These are phyloP conservation scores for Globisporangium perplexum DNA, from an alignment of 352 stramenopile species.

Conservation along the genomic window DNA sequence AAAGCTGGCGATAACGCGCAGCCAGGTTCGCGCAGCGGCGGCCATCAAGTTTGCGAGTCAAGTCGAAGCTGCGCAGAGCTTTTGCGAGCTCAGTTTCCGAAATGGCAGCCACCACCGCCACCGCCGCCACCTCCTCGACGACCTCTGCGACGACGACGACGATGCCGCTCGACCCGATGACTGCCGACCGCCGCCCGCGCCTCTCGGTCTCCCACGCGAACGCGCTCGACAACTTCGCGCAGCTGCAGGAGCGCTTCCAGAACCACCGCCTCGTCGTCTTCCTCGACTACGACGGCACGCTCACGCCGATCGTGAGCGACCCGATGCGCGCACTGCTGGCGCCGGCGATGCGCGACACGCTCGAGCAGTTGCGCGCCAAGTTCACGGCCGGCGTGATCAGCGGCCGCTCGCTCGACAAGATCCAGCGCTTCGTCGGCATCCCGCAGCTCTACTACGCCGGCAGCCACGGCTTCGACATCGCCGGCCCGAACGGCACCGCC, in stretches of 20 bases:
- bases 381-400: slow-evolving; percentile 87
- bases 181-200: slow-evolving; percentile 17
- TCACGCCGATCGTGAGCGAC: slow-evolving; percentile 89
- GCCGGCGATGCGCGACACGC: slow-evolving; percentile 53
- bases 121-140: neutral
- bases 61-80: neutral
- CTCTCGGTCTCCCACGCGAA: slow-evolving; percentile 74
- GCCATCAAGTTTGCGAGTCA: slow-evolving; percentile 1
- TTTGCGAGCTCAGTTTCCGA: slow-evolving; percentile 9
- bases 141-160: neutral
- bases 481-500: slow-evolving; percentile 59
- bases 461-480: slow-evolving; percentile 89
- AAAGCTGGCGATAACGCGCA: neutral
- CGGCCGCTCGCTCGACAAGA: slow-evolving; percentile 83
- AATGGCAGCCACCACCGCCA: slow-evolving; percentile 8
- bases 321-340: slow-evolving; percentile 66
- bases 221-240: slow-evolving; percentile 62
- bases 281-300: slow-evolving; percentile 87
- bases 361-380: slow-evolving; percentile 69
- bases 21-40: neutral
- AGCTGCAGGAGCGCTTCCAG: slow-evolving; percentile 42
- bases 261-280: slow-evolving; percentile 76
- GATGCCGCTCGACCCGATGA: neutral
- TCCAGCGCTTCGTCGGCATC: slow-evolving; percentile 86
- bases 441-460: slow-evolving; percentile 87